These are phyloP conservation scores for Wallacemonas sp. DNA, from an alignment of 208 protist genomes.

Conservation along the genomic window DNA sequence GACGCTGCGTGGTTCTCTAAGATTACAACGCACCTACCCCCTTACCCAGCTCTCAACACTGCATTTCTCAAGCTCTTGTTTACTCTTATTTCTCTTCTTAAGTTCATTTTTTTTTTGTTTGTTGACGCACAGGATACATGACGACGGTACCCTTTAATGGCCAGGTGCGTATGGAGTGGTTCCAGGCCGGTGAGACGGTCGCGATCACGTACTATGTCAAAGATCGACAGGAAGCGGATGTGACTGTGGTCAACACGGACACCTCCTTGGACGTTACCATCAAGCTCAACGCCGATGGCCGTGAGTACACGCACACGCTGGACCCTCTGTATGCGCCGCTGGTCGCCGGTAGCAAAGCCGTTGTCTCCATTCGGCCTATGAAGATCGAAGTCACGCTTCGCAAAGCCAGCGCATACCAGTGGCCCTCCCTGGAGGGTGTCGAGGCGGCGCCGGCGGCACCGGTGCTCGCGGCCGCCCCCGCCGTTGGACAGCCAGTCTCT, in stretches of 20 bases:
- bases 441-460: slow-evolving; percentile 14
- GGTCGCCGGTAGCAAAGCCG: slow-evolving; percentile 14
- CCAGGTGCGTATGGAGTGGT: slow-evolving; percentile 87
- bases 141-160: slow-evolving; percentile 48
- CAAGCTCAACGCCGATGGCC: slow-evolving; percentile 52
- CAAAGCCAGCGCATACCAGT: slow-evolving; percentile 64
- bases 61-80: too few species aligned
- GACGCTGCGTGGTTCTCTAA: too few species aligned
- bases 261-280: slow-evolving; percentile 57
- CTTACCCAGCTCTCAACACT: too few species aligned
- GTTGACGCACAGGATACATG: slow-evolving; percentile 16
- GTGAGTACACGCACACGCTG: slow-evolving; percentile 68
- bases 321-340: slow-evolving; percentile 68
- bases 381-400: slow-evolving; percentile 80
- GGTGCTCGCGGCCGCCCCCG: background rate
- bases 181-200: slow-evolving; percentile 67
- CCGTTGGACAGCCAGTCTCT: slow-evolving; percentile 22
- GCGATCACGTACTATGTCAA: slow-evolving; percentile 90
- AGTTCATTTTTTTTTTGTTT: too few species aligned
- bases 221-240: slow-evolving; percentile 53
- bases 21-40: too few species aligned
- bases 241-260: slow-evolving; percentile 37
- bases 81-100: too few species aligned
- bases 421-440: slow-evolving; percentile 68
- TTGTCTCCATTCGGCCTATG: slow-evolving; percentile 69